Evolutionary conservation across 1,284 basidiomycete species (phyloP), one percentile per base, ranked within the genome.

Genomic region (Pulveroboletus sp.): DNA sequence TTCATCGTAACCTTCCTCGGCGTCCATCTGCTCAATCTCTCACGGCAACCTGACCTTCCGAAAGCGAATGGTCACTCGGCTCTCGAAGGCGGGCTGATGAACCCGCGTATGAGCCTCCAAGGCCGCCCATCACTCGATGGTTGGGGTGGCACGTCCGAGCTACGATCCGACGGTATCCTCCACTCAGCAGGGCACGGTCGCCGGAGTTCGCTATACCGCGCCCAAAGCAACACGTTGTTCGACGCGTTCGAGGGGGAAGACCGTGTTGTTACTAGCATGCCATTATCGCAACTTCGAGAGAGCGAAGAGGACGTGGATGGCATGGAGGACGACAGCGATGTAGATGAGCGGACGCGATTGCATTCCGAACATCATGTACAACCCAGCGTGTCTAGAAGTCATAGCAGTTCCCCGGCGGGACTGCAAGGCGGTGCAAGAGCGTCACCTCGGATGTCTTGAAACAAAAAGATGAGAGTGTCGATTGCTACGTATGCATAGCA

Each of bases 1-100:
- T 96, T 97, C 76, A 78, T 89, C 59, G 85, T 92, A 65, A 97
- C 92, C 51, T 97, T 96, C 78, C 83, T 96, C 64, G 94, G 95
- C 52, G 94, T 96, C 17, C 92, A 95, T 72, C 82, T 96, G 35
- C 84, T 96, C 65, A 95, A 96, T 74, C 76, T 93, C 60, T 94
- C 91, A 6, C 87, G 92, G 49, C 77, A 81, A 51, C 79, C 87
- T 2, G 85, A 89, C 43, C 72, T 75, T 14, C 62, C 61, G 8
- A 67, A 57, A 31, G 46, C 50, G 3, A 73, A 80, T 65, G 78
- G 78, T 33, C 83, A 83, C 67, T 75, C 79, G 18, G 71, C 83
- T 4, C 78, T 92, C 42, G 88, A 92, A 69, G 68, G 56, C n/a
- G 91, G 91, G 2, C 71, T 94, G 15, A 85, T 91, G 82, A 87